These are phyloP conservation scores for Cercospora zeina DNA, from an alignment of 2,329 filamentous ascomycete species.

Conservation along the genomic window DNA sequence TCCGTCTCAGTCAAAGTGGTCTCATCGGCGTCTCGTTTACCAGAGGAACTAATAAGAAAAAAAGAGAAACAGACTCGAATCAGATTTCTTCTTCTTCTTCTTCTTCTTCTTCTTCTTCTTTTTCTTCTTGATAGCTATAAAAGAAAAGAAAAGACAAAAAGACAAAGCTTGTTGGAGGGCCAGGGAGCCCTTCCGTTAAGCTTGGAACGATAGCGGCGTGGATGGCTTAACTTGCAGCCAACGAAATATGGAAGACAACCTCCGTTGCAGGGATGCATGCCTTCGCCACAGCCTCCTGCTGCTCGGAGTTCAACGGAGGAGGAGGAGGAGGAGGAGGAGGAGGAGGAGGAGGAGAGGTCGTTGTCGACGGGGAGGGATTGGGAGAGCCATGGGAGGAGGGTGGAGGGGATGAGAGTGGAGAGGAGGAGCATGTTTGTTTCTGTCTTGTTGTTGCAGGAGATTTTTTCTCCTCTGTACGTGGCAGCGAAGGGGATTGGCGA, in stretches of 20 bases:
- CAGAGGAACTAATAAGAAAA: not conserved
- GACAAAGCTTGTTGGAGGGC: no score
- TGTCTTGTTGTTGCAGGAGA: not conserved
- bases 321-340: no score
- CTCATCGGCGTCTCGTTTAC: not conserved
- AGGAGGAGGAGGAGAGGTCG: no score
- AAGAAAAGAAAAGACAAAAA: no score
- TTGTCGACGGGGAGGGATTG: not conserved
- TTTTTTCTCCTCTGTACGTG: not conserved
- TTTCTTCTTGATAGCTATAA: no score
- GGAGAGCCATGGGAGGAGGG: slow-evolving; percentile 6
- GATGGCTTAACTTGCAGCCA: not conserved
- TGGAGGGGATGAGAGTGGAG: not conserved
- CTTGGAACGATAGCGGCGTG: no score
- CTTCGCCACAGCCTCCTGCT: not conserved
- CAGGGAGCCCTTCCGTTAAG: no score
- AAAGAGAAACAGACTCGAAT: not conserved
- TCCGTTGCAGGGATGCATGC: not conserved
- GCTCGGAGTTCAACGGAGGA: not conserved
- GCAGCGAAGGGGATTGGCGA: not conserved
- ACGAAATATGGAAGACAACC: slow-evolving; percentile 2
- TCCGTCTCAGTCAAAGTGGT: not conserved
- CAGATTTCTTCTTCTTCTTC: no score
- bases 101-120: no score
- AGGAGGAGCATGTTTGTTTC: not conserved